Conservation (phyloP, 768 basidiomycete genomes). For the Ramaria rubella region DNA sequence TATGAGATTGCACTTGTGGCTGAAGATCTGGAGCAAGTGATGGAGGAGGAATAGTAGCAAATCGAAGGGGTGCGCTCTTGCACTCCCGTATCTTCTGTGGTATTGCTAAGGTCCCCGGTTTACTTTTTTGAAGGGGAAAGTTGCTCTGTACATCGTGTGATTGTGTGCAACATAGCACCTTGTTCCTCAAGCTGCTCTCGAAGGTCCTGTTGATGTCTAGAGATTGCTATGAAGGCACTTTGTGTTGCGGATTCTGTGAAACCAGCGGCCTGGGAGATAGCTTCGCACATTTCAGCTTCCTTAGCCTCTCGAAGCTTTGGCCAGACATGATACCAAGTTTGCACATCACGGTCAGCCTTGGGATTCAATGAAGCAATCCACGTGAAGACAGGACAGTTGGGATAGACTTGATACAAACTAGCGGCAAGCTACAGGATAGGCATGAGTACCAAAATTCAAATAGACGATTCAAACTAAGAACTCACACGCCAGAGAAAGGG, state of each 20-base stretch:
- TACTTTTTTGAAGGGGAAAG: background rate
- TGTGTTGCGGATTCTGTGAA: background rate
- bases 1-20: no score
- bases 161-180: background rate
- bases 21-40: no score
- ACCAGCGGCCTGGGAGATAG: background rate
- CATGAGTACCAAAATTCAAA: background rate
- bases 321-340: background rate
- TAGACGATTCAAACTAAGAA: background rate
- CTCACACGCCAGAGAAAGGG: background rate
- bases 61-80: no score
- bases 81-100: no score
- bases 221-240: background rate
- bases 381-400: background rate
- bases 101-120: no score
- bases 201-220: background rate
- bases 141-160: background rate
- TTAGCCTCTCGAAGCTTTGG: background rate
- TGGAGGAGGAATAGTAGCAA: no score
- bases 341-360: background rate
- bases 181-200: background rate
- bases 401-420: background rate
- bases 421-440: background rate
- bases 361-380: background rate
- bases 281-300: background rate